Evolutionary conservation across 768 basidiomycete genomes (phyloP).

Genomic region (Calocybe indica): DNA sequence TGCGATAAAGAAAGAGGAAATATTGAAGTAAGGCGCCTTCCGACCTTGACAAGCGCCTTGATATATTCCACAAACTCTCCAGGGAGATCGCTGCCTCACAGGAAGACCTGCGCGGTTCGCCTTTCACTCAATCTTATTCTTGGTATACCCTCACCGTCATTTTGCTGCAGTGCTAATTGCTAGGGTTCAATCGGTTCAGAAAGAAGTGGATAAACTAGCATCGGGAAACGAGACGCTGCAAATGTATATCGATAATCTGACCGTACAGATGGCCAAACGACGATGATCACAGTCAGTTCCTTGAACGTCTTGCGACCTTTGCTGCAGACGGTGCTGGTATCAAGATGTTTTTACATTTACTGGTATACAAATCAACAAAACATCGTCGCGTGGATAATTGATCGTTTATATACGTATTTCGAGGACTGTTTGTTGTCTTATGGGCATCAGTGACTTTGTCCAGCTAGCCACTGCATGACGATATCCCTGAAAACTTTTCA

Average conservation of each 20-base stretch:
- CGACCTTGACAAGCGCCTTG: not conserved
- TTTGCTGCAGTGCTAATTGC: slow-evolving; percentile 49
- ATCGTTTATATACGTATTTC: too few species aligned
- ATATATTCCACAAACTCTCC: not conserved
- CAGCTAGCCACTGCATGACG: slow-evolving; percentile 81
- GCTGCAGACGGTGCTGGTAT: not conserved
- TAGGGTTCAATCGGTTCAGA: slow-evolving; percentile 64
- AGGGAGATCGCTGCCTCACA: slow-evolving; percentile 77
- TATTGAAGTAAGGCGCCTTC: slow-evolving; percentile 58
- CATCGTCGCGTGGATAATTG: too few species aligned
- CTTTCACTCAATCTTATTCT: not conserved
- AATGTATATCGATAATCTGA: slow-evolving; percentile 87
- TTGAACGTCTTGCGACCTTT: not conserved
- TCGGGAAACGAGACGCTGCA: slow-evolving; percentile 81
- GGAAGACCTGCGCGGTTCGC: slow-evolving; percentile 69
- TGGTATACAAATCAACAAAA: too few species aligned
- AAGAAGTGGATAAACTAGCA: slow-evolving; percentile 73
- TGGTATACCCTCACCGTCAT: slow-evolving; percentile 1
- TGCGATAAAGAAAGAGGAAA: slow-evolving; percentile 69
- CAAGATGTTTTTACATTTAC: not conserved
- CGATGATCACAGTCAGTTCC: slow-evolving; percentile 31
- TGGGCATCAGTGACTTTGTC: slow-evolving; percentile 52
- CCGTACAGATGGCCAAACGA: slow-evolving; percentile 80
- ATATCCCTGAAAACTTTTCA: slow-evolving; percentile 53
- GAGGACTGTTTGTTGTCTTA: too few species aligned